Conservation (phyloP, 441 rosid genomes). For the Eutrema salsugineum region DNA sequence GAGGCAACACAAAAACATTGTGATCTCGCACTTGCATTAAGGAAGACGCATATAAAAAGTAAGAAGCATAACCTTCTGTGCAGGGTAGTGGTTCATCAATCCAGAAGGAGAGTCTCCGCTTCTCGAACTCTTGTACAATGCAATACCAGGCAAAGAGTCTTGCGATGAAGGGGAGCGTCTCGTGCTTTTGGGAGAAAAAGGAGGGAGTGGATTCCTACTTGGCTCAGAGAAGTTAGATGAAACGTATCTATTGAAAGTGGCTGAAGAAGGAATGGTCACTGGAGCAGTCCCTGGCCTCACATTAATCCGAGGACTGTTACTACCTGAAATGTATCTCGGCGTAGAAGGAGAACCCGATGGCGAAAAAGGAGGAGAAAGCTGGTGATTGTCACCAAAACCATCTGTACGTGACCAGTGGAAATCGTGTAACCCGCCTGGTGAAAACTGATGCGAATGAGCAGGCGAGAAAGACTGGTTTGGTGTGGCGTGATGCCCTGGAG, state of each 20-base stretch:
- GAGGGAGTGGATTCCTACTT: conserved; percentile 74
- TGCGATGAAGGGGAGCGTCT: conserved; percentile 70
- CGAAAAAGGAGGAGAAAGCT: conserved; percentile 89
- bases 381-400: conserved; percentile 56
- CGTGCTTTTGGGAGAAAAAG: conserved; percentile 70
- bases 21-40: background rate
- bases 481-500: conserved; percentile 36
- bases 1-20: background rate
- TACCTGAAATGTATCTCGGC: conserved; percentile 42
- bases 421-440: conserved; percentile 39
- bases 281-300: conserved; percentile 73
- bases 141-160: conserved; percentile 72
- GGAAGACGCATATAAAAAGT: background rate
- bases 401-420: conserved; percentile 56
- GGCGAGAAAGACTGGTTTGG: conserved; percentile 56
- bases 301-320: conserved; percentile 41
- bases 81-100: conserved; percentile 48
- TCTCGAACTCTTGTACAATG: conserved; percentile 55
- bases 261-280: conserved; percentile 66
- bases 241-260: conserved; percentile 47
- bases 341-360: conserved; percentile 74
- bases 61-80: conserved; percentile 54
- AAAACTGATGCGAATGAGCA: conserved; percentile 35
- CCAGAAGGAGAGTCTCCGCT: conserved; percentile 62
- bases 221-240: conserved; percentile 84